Evolutionary conservation across 768 basidiomycete genomes (phyloP).

Genomic region (Glaciozyma antarctica): DNA sequence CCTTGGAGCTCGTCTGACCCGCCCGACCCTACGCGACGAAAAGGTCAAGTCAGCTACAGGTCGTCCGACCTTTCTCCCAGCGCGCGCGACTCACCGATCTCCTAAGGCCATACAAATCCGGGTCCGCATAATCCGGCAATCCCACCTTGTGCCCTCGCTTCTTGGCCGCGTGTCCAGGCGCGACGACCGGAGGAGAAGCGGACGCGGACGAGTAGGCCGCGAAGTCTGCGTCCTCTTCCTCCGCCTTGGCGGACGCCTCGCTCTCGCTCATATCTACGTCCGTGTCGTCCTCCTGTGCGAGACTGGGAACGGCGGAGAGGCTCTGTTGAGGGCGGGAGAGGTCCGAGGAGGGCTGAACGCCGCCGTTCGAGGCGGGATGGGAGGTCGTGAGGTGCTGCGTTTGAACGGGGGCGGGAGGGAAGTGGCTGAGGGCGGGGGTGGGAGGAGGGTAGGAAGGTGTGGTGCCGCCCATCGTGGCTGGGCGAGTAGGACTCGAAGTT

Average conservation of each 20-base stretch:
- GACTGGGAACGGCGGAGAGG: background rate
- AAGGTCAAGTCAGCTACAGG: constrained; percentile 1
- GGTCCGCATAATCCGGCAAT: constrained; percentile 23
- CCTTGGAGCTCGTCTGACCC: constrained; percentile 9
- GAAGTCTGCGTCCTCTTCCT: constrained; percentile 30
- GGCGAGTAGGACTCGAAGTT: no score
- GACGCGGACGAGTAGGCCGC: constrained; percentile 26
- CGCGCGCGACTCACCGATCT: constrained; percentile 32
- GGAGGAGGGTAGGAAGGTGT: no score
- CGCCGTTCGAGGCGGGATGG: no score
- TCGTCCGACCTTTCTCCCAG: background rate
- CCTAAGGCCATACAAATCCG: constrained; percentile 36
- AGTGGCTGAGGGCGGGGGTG: no score
- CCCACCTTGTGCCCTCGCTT: constrained; percentile 4
- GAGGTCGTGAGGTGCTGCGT: no score
- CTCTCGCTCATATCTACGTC: background rate
- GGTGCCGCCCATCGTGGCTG: no score
- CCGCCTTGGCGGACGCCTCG: constrained; percentile 15
- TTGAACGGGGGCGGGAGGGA: no score
- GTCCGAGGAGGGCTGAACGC: background rate
- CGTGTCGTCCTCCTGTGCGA: background rate
- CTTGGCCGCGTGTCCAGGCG: constrained; percentile 7
- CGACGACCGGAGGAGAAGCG: constrained; percentile 3
- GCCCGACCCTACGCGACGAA: constrained; percentile 13
- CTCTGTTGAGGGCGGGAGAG: background rate